Evolutionary conservation across 768 basidiomycete genomes (phyloP).

Genomic region (Suillus paluster): DNA sequence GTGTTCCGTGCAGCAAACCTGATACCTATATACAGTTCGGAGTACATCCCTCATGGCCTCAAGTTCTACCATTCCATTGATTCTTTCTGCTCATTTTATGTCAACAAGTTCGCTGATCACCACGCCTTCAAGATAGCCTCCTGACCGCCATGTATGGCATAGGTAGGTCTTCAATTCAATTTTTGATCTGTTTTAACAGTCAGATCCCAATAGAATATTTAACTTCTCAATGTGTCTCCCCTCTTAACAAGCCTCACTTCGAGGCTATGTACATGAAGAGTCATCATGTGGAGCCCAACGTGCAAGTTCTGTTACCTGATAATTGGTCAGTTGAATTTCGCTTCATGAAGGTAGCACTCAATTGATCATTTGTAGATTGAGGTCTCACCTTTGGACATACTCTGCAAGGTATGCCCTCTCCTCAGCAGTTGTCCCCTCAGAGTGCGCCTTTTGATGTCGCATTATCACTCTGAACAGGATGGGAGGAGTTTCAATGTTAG

Average conservation of each 20-base stretch:
- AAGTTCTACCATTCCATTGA: not conserved
- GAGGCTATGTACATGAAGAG: slow-evolving; percentile 51
- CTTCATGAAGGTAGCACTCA: slow-evolving; percentile 57
- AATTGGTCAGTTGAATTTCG: slow-evolving; percentile 62
- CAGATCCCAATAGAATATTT: slow-evolving; percentile 19
- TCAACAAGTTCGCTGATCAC: no score
- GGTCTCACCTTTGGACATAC: no score
- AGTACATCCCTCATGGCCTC: not conserved
- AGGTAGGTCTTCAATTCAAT: not conserved
- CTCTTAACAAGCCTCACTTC: slow-evolving; percentile 57
- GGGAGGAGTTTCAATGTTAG: slow-evolving; percentile 19
- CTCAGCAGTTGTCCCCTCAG: no score
- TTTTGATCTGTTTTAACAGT: not conserved
- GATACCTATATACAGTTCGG: not conserved
- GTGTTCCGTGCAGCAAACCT: slow-evolving; percentile 10
- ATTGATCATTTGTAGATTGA: no score
- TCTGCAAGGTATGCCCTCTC: no score
- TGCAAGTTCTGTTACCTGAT: slow-evolving; percentile 51
- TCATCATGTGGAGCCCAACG: slow-evolving; percentile 44
- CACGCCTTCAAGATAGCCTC: no score
- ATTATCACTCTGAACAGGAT: slow-evolving; percentile 31
- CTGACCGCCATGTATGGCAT: not conserved
- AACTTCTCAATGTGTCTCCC: slow-evolving; percentile 27
- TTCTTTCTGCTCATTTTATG: not conserved
- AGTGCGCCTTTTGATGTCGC: slow-evolving; percentile 36